Conservation (phyloP, 352 stramenopile species). For the Phytophthora pini region DNA sequence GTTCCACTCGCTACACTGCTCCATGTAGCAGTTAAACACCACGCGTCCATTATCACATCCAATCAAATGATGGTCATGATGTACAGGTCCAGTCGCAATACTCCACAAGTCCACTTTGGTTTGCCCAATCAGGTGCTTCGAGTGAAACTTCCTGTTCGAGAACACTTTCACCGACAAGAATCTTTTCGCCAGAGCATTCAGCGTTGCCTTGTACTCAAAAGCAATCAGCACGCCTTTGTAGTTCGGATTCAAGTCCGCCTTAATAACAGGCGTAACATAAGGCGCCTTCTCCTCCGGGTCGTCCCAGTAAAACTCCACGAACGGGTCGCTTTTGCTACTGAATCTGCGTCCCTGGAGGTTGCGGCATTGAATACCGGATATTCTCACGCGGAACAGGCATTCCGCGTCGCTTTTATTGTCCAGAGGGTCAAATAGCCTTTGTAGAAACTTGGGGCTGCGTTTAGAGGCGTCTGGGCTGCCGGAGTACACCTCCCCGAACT, state of each 20-base stretch:
- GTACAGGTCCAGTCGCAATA: conserved; percentile 83
- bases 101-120: conserved; percentile 84
- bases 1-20: conserved; percentile 91
- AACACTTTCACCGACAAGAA: conserved; percentile 83
- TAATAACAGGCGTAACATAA: conserved; percentile 86
- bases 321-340: conserved; percentile 86
- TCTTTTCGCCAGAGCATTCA: conserved; percentile 65
- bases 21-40: conserved; percentile 93
- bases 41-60: conserved; percentile 89
- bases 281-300: conserved; percentile 68
- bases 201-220: conserved; percentile 84
- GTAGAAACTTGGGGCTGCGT: conserved; percentile 71
- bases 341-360: conserved; percentile 85
- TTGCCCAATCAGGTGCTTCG: conserved; percentile 79
- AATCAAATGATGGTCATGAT: conserved; percentile 88
- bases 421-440: conserved; percentile 70
- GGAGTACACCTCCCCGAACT: conserved; percentile 78
- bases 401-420: conserved; percentile 65
- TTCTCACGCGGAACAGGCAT: conserved; percentile 85
- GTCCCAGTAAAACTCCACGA: conserved; percentile 91
- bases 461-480: conserved; percentile 39
- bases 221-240: conserved; percentile 88
- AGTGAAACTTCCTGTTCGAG: conserved; percentile 80
- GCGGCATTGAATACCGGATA: conserved; percentile 89
- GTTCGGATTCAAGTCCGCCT: conserved; percentile 88